A percentile compares a stretch with the other conserved stretches of the same genome.
phyloP scores from a whole-genome alignment of 208 protist species.

The Trypanosoma melophagium region DNA sequence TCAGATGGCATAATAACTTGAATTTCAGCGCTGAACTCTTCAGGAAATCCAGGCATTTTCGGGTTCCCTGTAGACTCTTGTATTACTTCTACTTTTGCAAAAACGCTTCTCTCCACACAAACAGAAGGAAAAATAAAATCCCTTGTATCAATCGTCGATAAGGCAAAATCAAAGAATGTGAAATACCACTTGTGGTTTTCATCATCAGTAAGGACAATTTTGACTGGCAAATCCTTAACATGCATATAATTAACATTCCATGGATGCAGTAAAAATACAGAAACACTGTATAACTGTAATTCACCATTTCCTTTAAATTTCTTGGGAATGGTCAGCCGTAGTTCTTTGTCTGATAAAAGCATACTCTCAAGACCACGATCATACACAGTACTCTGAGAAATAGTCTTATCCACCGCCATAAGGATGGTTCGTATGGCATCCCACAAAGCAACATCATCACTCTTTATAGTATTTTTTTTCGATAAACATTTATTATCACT shows the following conservation, averaged over 20 bases:
- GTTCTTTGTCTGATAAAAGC: neutral
- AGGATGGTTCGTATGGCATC: slow-evolving; percentile 4
- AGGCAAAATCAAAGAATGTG: neutral
- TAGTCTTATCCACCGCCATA: neutral
- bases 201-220: neutral
- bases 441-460: neutral
- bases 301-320: neutral
- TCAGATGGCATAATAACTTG: slow-evolving; percentile 34
- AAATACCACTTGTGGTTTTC: neutral
- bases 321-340: slow-evolving; percentile 1
- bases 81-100: neutral
- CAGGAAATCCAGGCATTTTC: slow-evolving; percentile 38
- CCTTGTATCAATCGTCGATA: neutral
- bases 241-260: slow-evolving; percentile 7
- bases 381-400: neutral
- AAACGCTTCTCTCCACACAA: neutral
- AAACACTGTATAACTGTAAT: neutral
- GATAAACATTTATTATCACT: neutral
- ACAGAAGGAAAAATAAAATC: neutral
- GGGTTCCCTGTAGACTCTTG: neutral
- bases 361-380: slow-evolving; percentile 8
- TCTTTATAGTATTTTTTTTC: neutral
- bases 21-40: slow-evolving; percentile 36
- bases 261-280: slow-evolving; percentile 1
- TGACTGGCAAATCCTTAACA: neutral